Conservation (phyloP, 1,284 basidiomycete species). For the Microbotryum lychnidis-dioicae region DNA sequence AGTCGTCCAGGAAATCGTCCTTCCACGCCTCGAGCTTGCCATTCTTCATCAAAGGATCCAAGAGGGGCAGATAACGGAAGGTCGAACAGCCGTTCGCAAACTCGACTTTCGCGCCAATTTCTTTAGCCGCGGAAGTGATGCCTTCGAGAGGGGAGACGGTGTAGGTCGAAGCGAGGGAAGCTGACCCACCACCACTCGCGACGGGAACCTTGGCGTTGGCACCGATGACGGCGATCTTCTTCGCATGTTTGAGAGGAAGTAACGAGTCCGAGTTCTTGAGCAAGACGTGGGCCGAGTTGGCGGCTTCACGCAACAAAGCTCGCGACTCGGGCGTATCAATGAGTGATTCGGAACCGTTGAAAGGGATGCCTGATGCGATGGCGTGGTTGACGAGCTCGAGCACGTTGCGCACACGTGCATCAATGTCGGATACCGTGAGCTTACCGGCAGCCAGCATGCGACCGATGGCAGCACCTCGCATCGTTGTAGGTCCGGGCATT, state of each 20-base stretch:
- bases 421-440: conserved; percentile 48
- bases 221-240: conserved; percentile 66
- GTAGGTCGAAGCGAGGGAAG: conserved; percentile 62
- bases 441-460: conserved; percentile 56
- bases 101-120: conserved; percentile 36
- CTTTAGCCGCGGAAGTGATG: conserved; percentile 47
- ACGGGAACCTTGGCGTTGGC: conserved; percentile 51
- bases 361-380: conserved; percentile 22
- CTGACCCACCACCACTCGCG: conserved; percentile 66
- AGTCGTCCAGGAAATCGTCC: background rate
- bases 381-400: conserved; percentile 26
- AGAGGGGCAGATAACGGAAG: conserved; percentile 30
- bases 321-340: conserved; percentile 49
- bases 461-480: conserved; percentile 50
- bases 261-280: conserved; percentile 56
- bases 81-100: conserved; percentile 44
- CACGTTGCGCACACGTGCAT: conserved; percentile 52
- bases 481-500: conserved; percentile 49
- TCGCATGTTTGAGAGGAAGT: conserved; percentile 53
- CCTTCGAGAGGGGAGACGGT: conserved; percentile 59
- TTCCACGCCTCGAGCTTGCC: background rate
- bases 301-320: conserved; percentile 53
- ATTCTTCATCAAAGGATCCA: conserved; percentile 12
- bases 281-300: conserved; percentile 58
- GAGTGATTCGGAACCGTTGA: conserved; percentile 14